Percentiles rank a stretch among this genome's conserved stretches.
These are phyloP conservation scores for Microbotryum intermedium DNA, from an alignment of 1,284 basidiomycete species.

Conservation along the genomic window DNA sequence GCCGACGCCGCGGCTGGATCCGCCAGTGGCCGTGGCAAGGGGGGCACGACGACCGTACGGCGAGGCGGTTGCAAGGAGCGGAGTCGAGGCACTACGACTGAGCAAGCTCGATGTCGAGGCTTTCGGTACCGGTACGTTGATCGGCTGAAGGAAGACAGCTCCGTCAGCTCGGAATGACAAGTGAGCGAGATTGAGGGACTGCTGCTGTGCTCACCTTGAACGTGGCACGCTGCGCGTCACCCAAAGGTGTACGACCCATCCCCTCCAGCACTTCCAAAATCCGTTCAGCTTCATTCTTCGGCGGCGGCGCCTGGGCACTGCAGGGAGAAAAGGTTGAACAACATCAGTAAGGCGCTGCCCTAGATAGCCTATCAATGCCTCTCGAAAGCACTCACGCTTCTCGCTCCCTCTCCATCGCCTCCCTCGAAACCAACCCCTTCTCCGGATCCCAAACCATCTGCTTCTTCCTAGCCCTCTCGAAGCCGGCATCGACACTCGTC, in stretches of 20 bases:
- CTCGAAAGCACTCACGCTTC: slow-evolving; percentile 6
- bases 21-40: neutral
- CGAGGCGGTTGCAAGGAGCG: slow-evolving; percentile 2
- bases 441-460: slow-evolving; percentile 32
- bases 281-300: slow-evolving; percentile 42
- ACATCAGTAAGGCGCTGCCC: neutral
- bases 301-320: slow-evolving; percentile 31
- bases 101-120: neutral
- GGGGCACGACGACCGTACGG: neutral
- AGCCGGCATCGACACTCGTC: neutral
- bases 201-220: too few species aligned
- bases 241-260: slow-evolving; percentile 35
- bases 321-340: too few species aligned
- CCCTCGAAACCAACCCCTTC: slow-evolving; percentile 25
- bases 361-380: neutral
- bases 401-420: slow-evolving; percentile 23
- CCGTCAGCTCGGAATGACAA: too few species aligned
- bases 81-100: neutral
- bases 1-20: slow-evolving; percentile 3
- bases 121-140: neutral
- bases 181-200: too few species aligned
- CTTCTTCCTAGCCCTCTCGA: slow-evolving; percentile 25
- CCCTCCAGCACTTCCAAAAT: slow-evolving; percentile 40
- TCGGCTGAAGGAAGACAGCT: too few species aligned
- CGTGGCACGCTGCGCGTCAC: slow-evolving; percentile 1